These are phyloP conservation scores for Verticillium tricorpus DNA, from an alignment of 2,329 filamentous ascomycete species.

Conservation along the genomic window DNA sequence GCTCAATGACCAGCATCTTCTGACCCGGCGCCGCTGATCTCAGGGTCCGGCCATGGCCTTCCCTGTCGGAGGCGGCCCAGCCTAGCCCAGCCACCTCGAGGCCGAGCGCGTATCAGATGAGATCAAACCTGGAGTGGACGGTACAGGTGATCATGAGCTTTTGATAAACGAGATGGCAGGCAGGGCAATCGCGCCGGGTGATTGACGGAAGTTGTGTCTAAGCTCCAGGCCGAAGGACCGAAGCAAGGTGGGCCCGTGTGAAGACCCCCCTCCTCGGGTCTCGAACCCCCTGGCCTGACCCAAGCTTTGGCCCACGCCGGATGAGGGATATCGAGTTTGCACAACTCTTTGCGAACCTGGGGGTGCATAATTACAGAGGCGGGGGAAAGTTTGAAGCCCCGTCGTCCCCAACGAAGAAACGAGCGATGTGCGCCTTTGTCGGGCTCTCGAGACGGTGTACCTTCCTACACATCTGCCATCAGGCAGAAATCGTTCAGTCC, in stretches of 20 bases:
- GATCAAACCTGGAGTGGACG: background rate
- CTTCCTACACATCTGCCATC: too few relatives aligned
- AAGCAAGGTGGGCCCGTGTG: background rate
- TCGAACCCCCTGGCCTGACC: background rate
- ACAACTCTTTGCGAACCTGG: background rate
- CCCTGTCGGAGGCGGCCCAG: background rate
- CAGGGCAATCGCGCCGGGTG: background rate
- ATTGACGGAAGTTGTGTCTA: background rate
- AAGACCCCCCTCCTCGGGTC: background rate
- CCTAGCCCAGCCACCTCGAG: background rate
- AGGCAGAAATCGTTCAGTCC: too few relatives aligned
- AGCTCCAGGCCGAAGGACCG: background rate
- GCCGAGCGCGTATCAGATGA: background rate
- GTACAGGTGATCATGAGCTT: background rate
- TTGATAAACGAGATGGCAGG: background rate
- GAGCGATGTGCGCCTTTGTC: too few relatives aligned
- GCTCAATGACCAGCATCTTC: background rate
- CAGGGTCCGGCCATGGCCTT: background rate
- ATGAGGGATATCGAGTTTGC: background rate
- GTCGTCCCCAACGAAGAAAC: background rate
- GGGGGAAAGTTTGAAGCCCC: background rate
- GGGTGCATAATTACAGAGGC: background rate
- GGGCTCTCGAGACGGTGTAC: too few relatives aligned
- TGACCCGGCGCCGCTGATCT: background rate
- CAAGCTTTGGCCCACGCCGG: background rate